These are phyloP conservation scores for Kluyveromyces aestuarii DNA, from an alignment of 805 yeast species.

Conservation along the genomic window DNA sequence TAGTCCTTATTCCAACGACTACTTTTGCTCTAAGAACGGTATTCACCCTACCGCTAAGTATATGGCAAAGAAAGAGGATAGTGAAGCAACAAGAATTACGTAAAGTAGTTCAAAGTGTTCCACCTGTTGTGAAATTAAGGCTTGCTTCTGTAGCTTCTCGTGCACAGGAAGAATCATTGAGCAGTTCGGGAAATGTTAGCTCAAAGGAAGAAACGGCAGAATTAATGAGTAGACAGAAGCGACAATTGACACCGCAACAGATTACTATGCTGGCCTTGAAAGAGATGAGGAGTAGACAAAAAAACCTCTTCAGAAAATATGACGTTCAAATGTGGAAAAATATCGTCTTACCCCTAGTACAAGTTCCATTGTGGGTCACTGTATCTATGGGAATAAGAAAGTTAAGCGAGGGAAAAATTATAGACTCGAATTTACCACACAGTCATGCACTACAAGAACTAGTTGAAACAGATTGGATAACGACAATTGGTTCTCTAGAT, in stretches of 20 bases:
- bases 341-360: slow-evolving; percentile 63
- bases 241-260: slow-evolving; percentile 63
- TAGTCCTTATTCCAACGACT: slow-evolving; percentile 63
- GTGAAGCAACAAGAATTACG: slow-evolving; percentile 62
- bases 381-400: slow-evolving; percentile 69
- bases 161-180: slow-evolving; percentile 11
- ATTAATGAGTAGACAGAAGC: slow-evolving; percentile 13
- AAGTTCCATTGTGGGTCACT: slow-evolving; percentile 80
- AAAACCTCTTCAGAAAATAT: slow-evolving; percentile 53
- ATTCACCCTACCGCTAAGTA: slow-evolving; percentile 72
- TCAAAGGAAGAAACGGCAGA: slow-evolving; percentile 23
- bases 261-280: slow-evolving; percentile 64
- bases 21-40: slow-evolving; percentile 57
- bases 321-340: slow-evolving; percentile 77
- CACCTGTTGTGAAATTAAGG: slow-evolving; percentile 58
- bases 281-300: slow-evolving; percentile 71
- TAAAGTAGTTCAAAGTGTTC: slow-evolving; percentile 64
- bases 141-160: slow-evolving; percentile 30
- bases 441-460: slow-evolving; percentile 37
- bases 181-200: slow-evolving; percentile 9
- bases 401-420: slow-evolving; percentile 48
- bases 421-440: slow-evolving; percentile 32
- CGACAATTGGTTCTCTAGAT: slow-evolving; percentile 29
- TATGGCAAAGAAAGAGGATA: slow-evolving; percentile 58
- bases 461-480: background rate